These are phyloP conservation scores for Lentinus polychrous DNA, from an alignment of 1,284 basidiomycete species.

Conservation along the genomic window DNA sequence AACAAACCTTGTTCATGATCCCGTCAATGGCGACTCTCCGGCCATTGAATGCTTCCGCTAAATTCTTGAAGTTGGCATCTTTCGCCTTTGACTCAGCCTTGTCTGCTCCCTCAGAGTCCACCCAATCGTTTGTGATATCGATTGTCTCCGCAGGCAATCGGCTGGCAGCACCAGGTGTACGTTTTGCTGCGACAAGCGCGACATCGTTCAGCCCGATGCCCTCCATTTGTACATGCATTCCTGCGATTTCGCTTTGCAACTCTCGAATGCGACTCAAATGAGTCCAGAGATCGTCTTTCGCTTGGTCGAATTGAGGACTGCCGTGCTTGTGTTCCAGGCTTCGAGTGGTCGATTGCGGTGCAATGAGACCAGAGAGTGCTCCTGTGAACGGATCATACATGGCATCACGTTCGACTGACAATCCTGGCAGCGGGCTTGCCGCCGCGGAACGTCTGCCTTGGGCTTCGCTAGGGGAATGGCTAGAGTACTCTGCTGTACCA, in stretches of 20 bases:
- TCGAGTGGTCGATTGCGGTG: constrained; percentile 9
- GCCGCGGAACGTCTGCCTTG: constrained; percentile 4
- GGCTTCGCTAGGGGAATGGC: neutral
- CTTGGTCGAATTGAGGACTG: constrained; percentile 20
- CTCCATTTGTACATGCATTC: constrained; percentile 70
- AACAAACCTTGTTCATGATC: constrained; percentile 63
- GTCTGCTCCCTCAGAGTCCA: constrained; percentile 28
- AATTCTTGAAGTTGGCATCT: constrained; percentile 58
- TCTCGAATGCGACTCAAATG: constrained; percentile 59
- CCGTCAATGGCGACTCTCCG: constrained; percentile 58
- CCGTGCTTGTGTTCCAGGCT: constrained; percentile 8
- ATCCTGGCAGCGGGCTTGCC: constrained; percentile 15
- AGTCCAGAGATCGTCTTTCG: constrained; percentile 53
- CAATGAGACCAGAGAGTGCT: constrained; percentile 30
- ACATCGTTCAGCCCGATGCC: constrained; percentile 36
- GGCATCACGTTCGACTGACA: constrained; percentile 22
- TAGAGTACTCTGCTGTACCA: neutral
- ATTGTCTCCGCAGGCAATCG: constrained; percentile 23
- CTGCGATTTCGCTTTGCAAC: constrained; percentile 62
- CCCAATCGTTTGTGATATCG: constrained; percentile 24
- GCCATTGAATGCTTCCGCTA: constrained; percentile 60
- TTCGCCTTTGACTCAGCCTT: constrained; percentile 30
- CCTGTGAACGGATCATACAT: constrained; percentile 50
- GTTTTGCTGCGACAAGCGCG: constrained; percentile 16
- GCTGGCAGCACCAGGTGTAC: constrained; percentile 15